Evolutionary conservation across 768 basidiomycete genomes (phyloP).

Genomic region (Suillus spraguei): DNA sequence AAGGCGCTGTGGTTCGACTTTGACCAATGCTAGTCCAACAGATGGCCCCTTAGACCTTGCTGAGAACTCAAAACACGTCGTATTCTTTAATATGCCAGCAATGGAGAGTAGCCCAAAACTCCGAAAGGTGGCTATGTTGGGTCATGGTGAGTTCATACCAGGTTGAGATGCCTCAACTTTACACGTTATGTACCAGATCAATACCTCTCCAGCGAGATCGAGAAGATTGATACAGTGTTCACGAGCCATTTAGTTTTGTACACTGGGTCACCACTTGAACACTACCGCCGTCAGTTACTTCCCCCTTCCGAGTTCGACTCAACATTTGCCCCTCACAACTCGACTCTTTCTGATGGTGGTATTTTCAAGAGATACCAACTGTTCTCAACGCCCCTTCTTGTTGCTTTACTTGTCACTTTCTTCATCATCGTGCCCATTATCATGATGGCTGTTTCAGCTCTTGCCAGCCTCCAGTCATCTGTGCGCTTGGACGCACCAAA

Average conservation of each 20-base stretch:
- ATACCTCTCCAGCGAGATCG: constrained; percentile 51
- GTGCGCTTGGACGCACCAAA: constrained; percentile 64
- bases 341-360: constrained; percentile 50
- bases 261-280: constrained; percentile 50
- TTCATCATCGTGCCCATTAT: constrained; percentile 71
- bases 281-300: constrained; percentile 45
- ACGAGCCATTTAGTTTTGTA: constrained; percentile 70
- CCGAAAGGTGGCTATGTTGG: constrained; percentile 50
- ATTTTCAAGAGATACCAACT: constrained; percentile 77
- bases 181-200: constrained; percentile 38
- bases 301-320: constrained; percentile 32
- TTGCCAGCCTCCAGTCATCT: constrained; percentile 76
- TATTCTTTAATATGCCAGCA: constrained; percentile 57
- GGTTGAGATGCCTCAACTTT: not conserved
- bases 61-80: constrained; percentile 51
- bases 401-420: constrained; percentile 59
- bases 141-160: constrained; percentile 50
- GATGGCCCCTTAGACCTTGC: constrained; percentile 38
- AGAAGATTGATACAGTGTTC: constrained; percentile 47
- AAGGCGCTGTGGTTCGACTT: constrained; percentile 53
- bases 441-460: constrained; percentile 61
- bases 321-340: constrained; percentile 31
- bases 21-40: constrained; percentile 46
- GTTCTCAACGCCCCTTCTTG: constrained; percentile 75
- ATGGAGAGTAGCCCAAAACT: constrained; percentile 43